A percentile compares a stretch with the other conserved stretches of the same genome.
Conservation (phyloP, 164 flowering plant genomes). For the Dillenia suffruticosa region DNA sequence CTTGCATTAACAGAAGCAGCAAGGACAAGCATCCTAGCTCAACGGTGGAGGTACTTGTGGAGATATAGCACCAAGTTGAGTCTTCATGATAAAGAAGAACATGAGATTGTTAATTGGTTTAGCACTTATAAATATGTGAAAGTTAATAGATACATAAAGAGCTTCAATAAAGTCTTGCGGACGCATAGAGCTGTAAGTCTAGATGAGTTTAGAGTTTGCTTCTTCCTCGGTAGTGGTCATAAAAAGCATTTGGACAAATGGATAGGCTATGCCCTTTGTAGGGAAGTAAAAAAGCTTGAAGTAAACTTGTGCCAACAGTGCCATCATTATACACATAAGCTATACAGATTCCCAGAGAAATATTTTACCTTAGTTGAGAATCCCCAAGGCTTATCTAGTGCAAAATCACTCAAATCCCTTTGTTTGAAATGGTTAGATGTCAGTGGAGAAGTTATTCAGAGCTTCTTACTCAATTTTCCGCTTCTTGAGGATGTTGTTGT, state of each 20-base stretch:
- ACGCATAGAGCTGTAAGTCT: neutral
- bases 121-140: neutral
- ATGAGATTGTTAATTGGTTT: neutral
- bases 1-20: constrained; percentile 2
- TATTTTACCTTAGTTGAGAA: neutral
- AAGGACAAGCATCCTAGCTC: constrained; percentile 6
- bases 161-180: constrained; percentile 7
- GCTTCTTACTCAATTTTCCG: constrained; percentile 6
- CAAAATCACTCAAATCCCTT: neutral
- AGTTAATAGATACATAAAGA: neutral
- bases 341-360: neutral
- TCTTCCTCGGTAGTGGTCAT: neutral
- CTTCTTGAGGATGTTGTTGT: neutral
- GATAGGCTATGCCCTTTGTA: neutral
- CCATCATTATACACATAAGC: too few species aligned
- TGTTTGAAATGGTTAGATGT: neutral
- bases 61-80: neutral
- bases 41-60: constrained; percentile 9
- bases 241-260: constrained; percentile 9
- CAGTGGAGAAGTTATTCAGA: constrained; percentile 2
- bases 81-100: neutral
- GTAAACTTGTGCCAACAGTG: neutral
- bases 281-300: constrained; percentile 6
- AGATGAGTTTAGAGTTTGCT: constrained; percentile 5
- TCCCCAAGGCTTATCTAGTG: too few species aligned